phyloP scores from a whole-genome alignment of 106 monocot species.

The Triglochin maritima region DNA sequence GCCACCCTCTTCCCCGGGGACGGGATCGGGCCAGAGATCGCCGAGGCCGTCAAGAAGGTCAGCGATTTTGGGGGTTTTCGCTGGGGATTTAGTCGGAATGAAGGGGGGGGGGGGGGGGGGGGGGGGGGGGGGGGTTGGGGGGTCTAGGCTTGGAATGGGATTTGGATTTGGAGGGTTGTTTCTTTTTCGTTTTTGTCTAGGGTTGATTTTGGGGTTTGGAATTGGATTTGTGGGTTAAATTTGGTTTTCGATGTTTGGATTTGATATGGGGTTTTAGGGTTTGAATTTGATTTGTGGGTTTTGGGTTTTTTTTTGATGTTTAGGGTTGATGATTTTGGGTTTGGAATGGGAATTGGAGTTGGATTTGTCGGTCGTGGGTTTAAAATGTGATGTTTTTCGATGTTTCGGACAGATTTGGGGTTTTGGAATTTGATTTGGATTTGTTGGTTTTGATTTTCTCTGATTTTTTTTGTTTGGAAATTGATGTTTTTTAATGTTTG shows the following conservation, averaged over 20 bases:
- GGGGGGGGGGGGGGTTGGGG: background rate
- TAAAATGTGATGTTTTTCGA: too few species aligned
- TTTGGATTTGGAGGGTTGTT: background rate
- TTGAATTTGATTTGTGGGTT: background rate
- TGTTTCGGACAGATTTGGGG: too few species aligned
- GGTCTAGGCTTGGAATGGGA: background rate
- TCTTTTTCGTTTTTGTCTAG: background rate
- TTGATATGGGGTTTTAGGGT: too few species aligned
- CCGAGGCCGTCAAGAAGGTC: slow-evolving; percentile 72
- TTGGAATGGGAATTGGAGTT: too few species aligned
- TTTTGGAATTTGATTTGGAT: too few species aligned
- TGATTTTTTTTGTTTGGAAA: too few species aligned
- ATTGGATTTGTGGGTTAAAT: background rate
- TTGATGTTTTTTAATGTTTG: too few species aligned
- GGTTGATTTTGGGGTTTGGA: background rate
- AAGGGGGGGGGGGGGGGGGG: background rate
- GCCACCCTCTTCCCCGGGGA: slow-evolving; percentile 82
- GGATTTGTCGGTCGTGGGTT: too few species aligned
- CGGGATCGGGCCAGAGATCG: slow-evolving; percentile 84
- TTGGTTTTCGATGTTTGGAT: too few species aligned
- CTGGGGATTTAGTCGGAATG: background rate
- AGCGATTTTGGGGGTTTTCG: background rate
- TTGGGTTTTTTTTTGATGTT: too few species aligned
- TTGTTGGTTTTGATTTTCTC: too few species aligned
- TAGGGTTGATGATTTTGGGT: too few species aligned